These are phyloP conservation scores for Ormosia semicastrata DNA, from an alignment of 306 rosid genomes.

Conservation along the genomic window DNA sequence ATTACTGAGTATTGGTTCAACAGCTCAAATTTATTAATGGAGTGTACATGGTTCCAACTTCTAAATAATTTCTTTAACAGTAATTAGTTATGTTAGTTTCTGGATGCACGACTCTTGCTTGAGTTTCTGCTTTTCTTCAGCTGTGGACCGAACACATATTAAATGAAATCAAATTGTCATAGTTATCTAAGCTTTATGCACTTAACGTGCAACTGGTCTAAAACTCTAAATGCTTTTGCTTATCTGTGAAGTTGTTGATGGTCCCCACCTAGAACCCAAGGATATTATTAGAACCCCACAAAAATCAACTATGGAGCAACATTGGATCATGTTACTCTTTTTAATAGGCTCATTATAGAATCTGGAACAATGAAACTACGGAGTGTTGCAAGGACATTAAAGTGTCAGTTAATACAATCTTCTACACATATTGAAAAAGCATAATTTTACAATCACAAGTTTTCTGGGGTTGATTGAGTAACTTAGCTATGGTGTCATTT, in stretches of 20 bases:
- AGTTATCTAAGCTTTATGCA: background rate
- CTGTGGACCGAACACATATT: background rate
- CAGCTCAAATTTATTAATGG: slow-evolving; percentile 9
- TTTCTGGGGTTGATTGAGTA: background rate
- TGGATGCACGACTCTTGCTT: slow-evolving; percentile 7
- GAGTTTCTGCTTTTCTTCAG: slow-evolving; percentile 18
- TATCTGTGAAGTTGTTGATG: background rate
- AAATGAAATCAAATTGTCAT: background rate
- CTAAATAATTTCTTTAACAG: slow-evolving; percentile 8
- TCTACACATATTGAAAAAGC: background rate
- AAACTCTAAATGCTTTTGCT: background rate
- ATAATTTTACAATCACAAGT: background rate
- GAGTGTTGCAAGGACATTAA: background rate
- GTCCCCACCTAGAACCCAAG: slow-evolving; percentile 6
- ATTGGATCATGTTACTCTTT: background rate
- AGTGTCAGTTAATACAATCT: background rate
- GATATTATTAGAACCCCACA: background rate
- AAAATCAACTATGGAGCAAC: background rate
- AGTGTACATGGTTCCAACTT: background rate
- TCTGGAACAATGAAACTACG: background rate
- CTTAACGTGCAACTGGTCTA: background rate
- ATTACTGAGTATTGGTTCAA: slow-evolving; percentile 4
- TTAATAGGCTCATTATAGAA: background rate
- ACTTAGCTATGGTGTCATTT: background rate
- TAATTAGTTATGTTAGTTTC: background rate